Base-by-base conservation (phyloP, 495 filamentous ascomycete species). In the Penicillium cosmopolitanum region DNA sequence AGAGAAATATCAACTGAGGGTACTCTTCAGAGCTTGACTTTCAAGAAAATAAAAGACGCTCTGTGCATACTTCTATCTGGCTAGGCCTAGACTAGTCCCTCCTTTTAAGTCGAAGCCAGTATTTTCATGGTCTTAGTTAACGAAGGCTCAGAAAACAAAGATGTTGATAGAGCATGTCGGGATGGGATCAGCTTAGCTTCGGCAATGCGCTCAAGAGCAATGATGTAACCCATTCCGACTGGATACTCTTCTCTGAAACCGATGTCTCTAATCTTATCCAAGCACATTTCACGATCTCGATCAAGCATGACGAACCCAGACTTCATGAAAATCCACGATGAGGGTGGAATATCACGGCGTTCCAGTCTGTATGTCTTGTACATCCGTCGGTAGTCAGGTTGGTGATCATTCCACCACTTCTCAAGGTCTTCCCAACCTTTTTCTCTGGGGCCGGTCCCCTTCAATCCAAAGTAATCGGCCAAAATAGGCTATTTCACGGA, bases 391-490 rank as follows among this genome's bases (percentile, higher is more conserved):
- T 58, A 68, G 2, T 61, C 55, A 2, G 42, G 42, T 34, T 60
- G 57, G 7, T 61, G 63, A 23, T 57, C 60, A 18, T 47, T 38
- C 63, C 64, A 54, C 59, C 63, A 66, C 18, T 56, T 19, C n/a
- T 59, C 57, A 34, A 63, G 33, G 4, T 51, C 18, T 3, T 35
- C 19, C 55, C 55, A 55, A 25, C 47, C 36, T 9, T 35, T 12
- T 1, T 50, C 57, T 2, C 23, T 21, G 0, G 64, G 62, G 4
- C 43, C 58, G 2, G 61, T 53, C 9, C 75, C 78, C 42, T 68
- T 48, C 2, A 82, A 64, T 3, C 70, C 72, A 58, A 80, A 80
- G 51, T 72, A 73, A 7, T 36, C 50, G 2, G 40, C 25, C 13
- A 68, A 34, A 9, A 56, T 56, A 4, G 66, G 66, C 66, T 62